These are phyloP conservation scores for Epithele typhae DNA, from an alignment of 768 basidiomycete species.

Conservation along the genomic window DNA sequence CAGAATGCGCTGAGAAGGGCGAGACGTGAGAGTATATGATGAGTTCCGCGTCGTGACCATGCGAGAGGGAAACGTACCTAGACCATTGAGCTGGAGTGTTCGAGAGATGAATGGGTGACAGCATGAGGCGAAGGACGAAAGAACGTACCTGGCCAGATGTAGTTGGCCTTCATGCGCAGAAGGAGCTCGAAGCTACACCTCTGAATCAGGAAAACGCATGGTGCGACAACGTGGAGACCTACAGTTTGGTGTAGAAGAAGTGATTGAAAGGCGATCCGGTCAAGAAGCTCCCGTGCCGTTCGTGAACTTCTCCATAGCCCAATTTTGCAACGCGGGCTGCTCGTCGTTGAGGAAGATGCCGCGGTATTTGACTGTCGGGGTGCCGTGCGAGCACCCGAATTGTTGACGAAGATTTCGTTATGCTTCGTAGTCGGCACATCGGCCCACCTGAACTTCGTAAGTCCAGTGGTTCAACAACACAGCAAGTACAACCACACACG, in stretches of 20 bases:
- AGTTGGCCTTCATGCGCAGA: conserved; percentile 63
- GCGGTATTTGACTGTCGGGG: conserved; percentile 65
- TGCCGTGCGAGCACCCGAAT: conserved; percentile 45
- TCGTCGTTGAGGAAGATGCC: conserved; percentile 77
- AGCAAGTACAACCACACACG: conserved; percentile 14
- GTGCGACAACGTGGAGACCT: conserved; percentile 14
- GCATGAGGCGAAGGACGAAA: neutral
- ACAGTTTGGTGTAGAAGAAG: conserved; percentile 55
- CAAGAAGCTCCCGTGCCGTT: conserved; percentile 50
- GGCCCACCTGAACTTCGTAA: conserved; percentile 52
- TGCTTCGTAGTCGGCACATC: conserved; percentile 61
- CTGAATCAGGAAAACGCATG: no score
- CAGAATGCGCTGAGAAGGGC: conserved; percentile 40
- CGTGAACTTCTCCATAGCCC: conserved; percentile 67
- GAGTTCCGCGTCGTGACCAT: neutral
- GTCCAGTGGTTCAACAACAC: neutral
- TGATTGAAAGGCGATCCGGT: conserved; percentile 60
- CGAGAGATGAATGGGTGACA: neutral
- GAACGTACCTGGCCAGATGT: conserved; percentile 54
- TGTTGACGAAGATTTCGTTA: conserved; percentile 42
- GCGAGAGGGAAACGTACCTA: conserved; percentile 32
- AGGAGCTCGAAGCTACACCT: conserved; percentile 67
- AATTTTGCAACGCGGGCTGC: conserved; percentile 65
- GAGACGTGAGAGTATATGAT: neutral
- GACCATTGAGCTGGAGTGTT: conserved; percentile 22